Evolutionary conservation across 495 filamentous ascomycete genomes (phyloP).

Genomic region (Penicillium longicatenatum): DNA sequence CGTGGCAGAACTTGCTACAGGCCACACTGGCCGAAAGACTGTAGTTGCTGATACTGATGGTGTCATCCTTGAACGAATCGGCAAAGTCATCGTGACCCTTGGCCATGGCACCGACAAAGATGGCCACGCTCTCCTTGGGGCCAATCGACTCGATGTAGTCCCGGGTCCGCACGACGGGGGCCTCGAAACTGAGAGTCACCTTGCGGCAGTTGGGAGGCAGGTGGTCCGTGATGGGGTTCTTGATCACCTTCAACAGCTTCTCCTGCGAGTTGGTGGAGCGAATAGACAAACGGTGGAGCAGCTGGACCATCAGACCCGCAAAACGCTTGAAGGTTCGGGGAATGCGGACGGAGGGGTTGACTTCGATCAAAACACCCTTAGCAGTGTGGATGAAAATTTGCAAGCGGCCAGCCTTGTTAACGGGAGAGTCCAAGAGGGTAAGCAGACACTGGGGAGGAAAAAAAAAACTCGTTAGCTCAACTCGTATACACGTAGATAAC

Average conservation of each 20-base stretch:
- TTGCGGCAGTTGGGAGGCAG: constrained; percentile 96
- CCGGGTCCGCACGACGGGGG: constrained; percentile 78
- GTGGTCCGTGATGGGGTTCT: constrained; percentile 96
- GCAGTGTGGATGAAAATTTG: constrained; percentile 99
- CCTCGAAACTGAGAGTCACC: constrained; percentile 91
- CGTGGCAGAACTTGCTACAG: constrained; percentile 99
- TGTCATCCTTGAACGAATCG: constrained; percentile 90
- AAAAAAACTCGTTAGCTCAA: constrained; percentile 4
- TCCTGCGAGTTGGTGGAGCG: constrained; percentile 94
- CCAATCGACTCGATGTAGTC: constrained; percentile 83
- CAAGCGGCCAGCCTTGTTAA: constrained; percentile 96
- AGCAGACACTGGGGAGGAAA: constrained; percentile 78
- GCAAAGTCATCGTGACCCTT: constrained; percentile 96
- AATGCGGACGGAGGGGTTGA: constrained; percentile 94
- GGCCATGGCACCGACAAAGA: constrained; percentile 98
- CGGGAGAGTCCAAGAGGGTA: constrained; percentile 93
- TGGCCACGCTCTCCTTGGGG: constrained; percentile 88
- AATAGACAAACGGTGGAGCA: constrained; percentile 95
- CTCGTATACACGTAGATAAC: not conserved
- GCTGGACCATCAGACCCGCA: constrained; percentile 96
- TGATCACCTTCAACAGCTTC: constrained; percentile 95
- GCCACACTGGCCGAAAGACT: constrained; percentile 95
- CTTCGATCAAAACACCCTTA: constrained; percentile 95
- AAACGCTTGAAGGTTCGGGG: constrained; percentile 99
- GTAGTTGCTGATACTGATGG: constrained; percentile 97